Conservation (phyloP, 176 grass and related monocot genomes). For the Poa pratensis region DNA sequence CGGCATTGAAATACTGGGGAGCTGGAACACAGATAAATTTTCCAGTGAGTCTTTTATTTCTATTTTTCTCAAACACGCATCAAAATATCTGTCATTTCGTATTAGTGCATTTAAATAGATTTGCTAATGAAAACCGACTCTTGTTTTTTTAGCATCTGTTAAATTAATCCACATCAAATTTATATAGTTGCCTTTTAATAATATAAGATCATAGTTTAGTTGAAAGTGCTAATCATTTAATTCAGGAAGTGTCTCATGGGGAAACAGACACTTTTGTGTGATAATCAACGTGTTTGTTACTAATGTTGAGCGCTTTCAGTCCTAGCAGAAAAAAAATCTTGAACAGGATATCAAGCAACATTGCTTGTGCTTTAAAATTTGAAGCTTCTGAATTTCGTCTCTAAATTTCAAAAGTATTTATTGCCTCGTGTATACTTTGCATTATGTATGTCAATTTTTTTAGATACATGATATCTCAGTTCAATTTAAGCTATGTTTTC, state of each 20-base stretch:
- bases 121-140: conserved; percentile 1
- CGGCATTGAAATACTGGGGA: conserved; percentile 98
- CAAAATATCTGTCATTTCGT: background rate
- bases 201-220: background rate
- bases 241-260: background rate
- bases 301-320: conserved; percentile 9
- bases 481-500: conserved; percentile 4
- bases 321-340: background rate
- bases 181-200: background rate
- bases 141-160: background rate
- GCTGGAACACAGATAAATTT: conserved; percentile 99
- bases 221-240: conserved; percentile 10
- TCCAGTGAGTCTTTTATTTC: conserved; percentile 64
- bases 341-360: conserved; percentile 15
- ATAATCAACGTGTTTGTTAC: background rate
- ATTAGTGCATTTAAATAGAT: background rate
- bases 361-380: conserved; percentile 1
- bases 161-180: background rate
- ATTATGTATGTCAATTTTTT: background rate
- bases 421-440: background rate
- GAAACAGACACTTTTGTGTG: background rate
- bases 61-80: background rate
- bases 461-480: background rate
- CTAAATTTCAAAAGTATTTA: conserved; percentile 3
- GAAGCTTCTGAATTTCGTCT: background rate